Conservation (phyloP, 805 yeast genomes). For the Teunomyces cretensis region DNA sequence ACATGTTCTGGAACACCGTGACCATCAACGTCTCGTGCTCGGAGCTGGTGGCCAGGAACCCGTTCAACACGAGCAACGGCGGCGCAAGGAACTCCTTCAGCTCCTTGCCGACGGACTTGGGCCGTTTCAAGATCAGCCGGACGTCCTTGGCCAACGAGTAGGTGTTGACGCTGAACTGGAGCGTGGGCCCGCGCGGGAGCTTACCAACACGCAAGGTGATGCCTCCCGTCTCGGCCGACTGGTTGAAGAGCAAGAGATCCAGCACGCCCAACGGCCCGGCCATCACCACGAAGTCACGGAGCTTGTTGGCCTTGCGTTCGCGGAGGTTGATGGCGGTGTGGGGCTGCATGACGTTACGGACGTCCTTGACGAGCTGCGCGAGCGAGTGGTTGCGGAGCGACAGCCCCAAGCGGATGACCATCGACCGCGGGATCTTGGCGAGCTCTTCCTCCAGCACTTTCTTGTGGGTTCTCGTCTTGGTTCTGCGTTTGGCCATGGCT, state of each 20-base stretch:
- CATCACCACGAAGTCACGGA: constrained; percentile 96
- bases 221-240: constrained; percentile 71
- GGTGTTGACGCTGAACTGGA: constrained; percentile 73
- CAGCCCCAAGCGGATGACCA: constrained; percentile 87
- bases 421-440: constrained; percentile 81
- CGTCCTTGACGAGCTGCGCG: constrained; percentile 80
- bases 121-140: constrained; percentile 63
- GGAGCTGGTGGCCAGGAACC: constrained; percentile 69
- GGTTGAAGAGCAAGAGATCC: constrained; percentile 84
- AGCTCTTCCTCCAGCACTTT: constrained; percentile 61
- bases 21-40: constrained; percentile 78
- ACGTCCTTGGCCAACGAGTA: constrained; percentile 86
- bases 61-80: constrained; percentile 89
- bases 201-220: constrained; percentile 81
- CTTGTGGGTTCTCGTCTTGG: constrained; percentile 87
- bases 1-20: constrained; percentile 91
- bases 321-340: constrained; percentile 88
- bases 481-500: constrained; percentile 44
- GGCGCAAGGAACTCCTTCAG: constrained; percentile 67
- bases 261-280: constrained; percentile 95
- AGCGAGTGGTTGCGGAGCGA: constrained; percentile 77
- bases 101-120: constrained; percentile 73
- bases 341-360: constrained; percentile 91
- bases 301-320: constrained; percentile 82
- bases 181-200: constrained; percentile 93